Evolutionary conservation across 208 protist genomes (phyloP).

Genomic region (Trypanosoma caninum): DNA sequence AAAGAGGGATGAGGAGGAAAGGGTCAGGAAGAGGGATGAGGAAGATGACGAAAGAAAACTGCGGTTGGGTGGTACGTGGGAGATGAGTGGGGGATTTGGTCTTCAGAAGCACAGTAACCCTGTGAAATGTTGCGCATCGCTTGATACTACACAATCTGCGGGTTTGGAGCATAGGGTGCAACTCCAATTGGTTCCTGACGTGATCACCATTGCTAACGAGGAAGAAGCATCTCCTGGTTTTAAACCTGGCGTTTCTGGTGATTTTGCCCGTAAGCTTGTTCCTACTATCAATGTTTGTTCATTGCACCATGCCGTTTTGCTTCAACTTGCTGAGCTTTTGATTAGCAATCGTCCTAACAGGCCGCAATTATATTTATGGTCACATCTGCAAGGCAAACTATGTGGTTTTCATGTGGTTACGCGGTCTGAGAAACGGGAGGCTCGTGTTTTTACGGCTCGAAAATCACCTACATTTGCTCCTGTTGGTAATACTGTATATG

Average conservation of each 20-base stretch:
- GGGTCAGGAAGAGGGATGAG: neutral
- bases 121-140: too few species aligned
- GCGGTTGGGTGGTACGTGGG: neutral
- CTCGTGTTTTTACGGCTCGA: neutral
- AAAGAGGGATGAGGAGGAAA: slow-evolving; percentile 5
- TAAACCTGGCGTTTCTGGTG: neutral
- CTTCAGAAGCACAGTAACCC: too few species aligned
- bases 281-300: neutral
- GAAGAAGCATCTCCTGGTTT: neutral
- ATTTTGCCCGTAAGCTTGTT: neutral
- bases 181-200: slow-evolving; percentile 2
- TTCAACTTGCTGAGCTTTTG: neutral
- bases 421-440: neutral
- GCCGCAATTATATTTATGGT: neutral
- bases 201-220: neutral
- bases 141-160: neutral
- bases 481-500: slow-evolving; percentile 41
- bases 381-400: slow-evolving; percentile 8
- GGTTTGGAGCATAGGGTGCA: neutral
- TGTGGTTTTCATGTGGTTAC: neutral
- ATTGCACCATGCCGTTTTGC: neutral
- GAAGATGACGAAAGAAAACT: neutral
- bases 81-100: neutral
- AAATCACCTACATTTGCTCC: slow-evolving; percentile 20
- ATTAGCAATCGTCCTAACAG: neutral